These are phyloP conservation scores for Sugiyamaella mastotermitis DNA, from an alignment of 805 yeast genomes.

Conservation along the genomic window DNA sequence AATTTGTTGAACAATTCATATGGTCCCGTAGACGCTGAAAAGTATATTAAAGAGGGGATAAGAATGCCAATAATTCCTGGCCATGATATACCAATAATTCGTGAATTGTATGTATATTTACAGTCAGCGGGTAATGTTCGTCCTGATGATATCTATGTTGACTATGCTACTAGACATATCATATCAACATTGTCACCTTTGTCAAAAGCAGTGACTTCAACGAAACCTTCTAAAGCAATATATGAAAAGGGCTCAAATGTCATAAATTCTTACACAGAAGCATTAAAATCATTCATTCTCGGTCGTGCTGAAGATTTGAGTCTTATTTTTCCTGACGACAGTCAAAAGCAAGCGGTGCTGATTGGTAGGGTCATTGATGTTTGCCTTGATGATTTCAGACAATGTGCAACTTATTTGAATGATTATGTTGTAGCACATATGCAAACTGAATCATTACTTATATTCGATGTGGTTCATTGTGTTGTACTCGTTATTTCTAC, in stretches of 20 bases:
- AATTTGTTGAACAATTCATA: constrained; percentile 36
- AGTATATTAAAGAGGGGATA: constrained; percentile 34
- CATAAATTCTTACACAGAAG: constrained; percentile 47
- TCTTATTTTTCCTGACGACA: constrained; percentile 34
- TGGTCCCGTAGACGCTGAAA: constrained; percentile 41
- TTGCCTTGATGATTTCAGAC: constrained; percentile 34
- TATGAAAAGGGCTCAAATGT: constrained; percentile 62
- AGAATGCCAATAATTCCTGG: constrained; percentile 24
- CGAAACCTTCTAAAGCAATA: constrained; percentile 5
- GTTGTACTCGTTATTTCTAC: constrained; percentile 33
- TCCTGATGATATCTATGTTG: constrained; percentile 21
- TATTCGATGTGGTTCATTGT: constrained; percentile 55
- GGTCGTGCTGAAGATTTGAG: constrained; percentile 44
- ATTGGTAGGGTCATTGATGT: constrained; percentile 32
- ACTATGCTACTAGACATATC: constrained; percentile 17
- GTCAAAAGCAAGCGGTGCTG: constrained; percentile 21
- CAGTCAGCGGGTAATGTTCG: constrained; percentile 23
- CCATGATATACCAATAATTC: constrained; percentile 30
- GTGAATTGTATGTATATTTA: constrained; percentile 43
- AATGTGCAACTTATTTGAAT: constrained; percentile 35
- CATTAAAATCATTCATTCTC: constrained; percentile 43
- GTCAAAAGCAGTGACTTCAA: constrained; percentile 9
- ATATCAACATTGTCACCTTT: constrained; percentile 15
- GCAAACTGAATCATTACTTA: constrained; percentile 44
- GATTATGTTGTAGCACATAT: constrained; percentile 37